Percentiles rank a stretch among this genome's conserved stretches.
These are phyloP conservation scores for Coleophoma cylindrospora DNA, from an alignment of 2,329 filamentous ascomycete genomes.

Conservation along the genomic window DNA sequence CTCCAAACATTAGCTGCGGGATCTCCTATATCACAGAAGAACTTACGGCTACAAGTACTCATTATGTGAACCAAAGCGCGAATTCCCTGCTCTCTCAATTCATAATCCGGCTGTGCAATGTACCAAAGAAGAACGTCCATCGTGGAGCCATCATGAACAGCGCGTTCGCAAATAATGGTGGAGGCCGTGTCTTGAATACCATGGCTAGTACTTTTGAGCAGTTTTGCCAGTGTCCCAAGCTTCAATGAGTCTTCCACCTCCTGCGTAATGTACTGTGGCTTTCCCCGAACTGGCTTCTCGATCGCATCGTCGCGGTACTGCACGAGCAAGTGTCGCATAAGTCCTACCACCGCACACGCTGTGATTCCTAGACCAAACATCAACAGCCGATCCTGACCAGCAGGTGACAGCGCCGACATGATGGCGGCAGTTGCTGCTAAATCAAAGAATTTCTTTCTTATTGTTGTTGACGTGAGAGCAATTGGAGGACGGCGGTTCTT, in stretches of 20 bases:
- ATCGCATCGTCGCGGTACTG: conserved; percentile 59
- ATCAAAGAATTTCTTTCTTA: no score
- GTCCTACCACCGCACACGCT: conserved; percentile 51
- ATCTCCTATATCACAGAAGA: background rate
- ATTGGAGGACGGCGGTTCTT: background rate
- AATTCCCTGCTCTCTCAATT: conserved; percentile 51
- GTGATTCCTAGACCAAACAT: conserved; percentile 36
- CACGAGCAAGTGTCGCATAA: conserved; percentile 53
- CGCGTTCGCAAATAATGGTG: conserved; percentile 50
- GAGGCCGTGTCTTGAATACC: conserved; percentile 66
- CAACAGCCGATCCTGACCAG: conserved; percentile 20
- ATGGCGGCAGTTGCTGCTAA: background rate
- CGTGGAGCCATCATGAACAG: conserved; percentile 51
- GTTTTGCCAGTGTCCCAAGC: conserved; percentile 59
- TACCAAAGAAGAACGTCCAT: conserved; percentile 49
- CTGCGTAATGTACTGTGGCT: conserved; percentile 69
- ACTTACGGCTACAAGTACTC: conserved; percentile 33
- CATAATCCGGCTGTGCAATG: conserved; percentile 54
- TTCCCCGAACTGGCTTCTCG: conserved; percentile 59
- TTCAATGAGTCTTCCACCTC: conserved; percentile 69
- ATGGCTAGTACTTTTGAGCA: conserved; percentile 67
- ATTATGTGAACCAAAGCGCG: conserved; percentile 52
- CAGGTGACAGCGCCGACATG: conserved; percentile 24
- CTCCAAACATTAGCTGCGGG: background rate
- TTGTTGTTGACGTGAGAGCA: no score